Conservation (phyloP, 495 filamentous ascomycete genomes). For the Paragyromitra xinjiangensis region DNA sequence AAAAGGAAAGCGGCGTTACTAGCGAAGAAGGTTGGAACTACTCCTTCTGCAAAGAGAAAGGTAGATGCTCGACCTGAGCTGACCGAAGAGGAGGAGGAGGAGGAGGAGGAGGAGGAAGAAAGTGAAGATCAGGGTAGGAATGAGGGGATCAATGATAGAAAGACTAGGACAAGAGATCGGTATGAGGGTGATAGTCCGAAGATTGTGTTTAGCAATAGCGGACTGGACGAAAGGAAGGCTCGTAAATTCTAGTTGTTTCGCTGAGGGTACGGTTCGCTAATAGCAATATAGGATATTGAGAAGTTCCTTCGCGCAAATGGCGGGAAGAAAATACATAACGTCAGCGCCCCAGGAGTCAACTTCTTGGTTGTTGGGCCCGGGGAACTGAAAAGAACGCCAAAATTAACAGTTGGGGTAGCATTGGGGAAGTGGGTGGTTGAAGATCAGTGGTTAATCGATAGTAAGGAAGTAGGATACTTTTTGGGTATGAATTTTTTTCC, state of each 20-base stretch:
- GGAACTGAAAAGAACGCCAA: conserved; percentile 54
- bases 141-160: background rate
- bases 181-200: conserved; percentile 52
- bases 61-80: background rate
- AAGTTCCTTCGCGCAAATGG: conserved; percentile 53
- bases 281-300: conserved; percentile 41
- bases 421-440: conserved; percentile 53
- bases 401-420: conserved; percentile 49
- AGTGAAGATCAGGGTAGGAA: background rate
- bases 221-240: conserved; percentile 48
- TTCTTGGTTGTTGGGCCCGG: conserved; percentile 56
- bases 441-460: conserved; percentile 54
- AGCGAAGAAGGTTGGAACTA: background rate
- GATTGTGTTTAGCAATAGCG: conserved; percentile 55
- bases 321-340: conserved; percentile 48
- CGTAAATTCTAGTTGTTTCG: background rate
- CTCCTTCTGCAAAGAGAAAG: background rate
- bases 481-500: conserved; percentile 23
- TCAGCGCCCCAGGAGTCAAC: conserved; percentile 48
- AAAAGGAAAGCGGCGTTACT: conserved; percentile 12
- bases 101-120: conserved; percentile 19
- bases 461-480: conserved; percentile 50
- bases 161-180: conserved; percentile 38
- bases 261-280: conserved; percentile 11
- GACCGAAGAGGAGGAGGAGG: conserved; percentile 11